Conservation (phyloP, 2,329 filamentous ascomycete species). For the Leptographium procerum region DNA sequence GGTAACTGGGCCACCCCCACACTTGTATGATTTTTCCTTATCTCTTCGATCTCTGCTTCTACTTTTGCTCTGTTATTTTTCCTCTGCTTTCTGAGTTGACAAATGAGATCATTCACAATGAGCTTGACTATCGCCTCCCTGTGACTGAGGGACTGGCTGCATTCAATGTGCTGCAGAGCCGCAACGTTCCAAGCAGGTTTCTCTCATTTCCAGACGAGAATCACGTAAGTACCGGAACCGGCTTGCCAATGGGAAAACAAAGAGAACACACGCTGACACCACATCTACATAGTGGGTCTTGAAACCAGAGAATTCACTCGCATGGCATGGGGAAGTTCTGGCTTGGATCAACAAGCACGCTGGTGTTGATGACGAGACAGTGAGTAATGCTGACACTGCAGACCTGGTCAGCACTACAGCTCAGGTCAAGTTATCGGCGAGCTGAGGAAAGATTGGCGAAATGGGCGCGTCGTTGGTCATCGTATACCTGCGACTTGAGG, state of each 20-base stretch:
- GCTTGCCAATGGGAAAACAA: neutral
- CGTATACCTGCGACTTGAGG: too few relatives aligned
- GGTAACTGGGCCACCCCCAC: conserved; percentile 76
- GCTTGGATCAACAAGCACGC: conserved; percentile 61
- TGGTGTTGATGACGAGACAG: conserved; percentile 23
- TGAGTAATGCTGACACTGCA: neutral
- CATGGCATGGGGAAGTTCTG: conserved; percentile 82
- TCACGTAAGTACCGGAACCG: conserved; percentile 28
- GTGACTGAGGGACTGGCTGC: conserved; percentile 75
- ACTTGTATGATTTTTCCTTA: conserved; percentile 42
- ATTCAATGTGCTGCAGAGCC: conserved; percentile 75
- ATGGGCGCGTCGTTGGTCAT: too few relatives aligned
- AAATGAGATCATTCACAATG: conserved; percentile 59
- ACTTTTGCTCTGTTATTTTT: neutral
- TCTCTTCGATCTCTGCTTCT: neutral
- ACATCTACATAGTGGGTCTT: conserved; percentile 54
- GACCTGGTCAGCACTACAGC: neutral
- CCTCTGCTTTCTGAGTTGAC: neutral
- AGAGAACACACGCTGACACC: neutral
- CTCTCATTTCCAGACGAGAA: conserved; percentile 71
- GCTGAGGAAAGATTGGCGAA: neutral
- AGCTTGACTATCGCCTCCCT: conserved; percentile 78
- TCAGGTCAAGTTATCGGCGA: neutral
- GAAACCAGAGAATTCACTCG: conserved; percentile 79
- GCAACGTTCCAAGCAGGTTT: conserved; percentile 64